These are phyloP conservation scores for Leccinum subtestaceum DNA, from an alignment of 768 basidiomycete species.

Conservation along the genomic window DNA sequence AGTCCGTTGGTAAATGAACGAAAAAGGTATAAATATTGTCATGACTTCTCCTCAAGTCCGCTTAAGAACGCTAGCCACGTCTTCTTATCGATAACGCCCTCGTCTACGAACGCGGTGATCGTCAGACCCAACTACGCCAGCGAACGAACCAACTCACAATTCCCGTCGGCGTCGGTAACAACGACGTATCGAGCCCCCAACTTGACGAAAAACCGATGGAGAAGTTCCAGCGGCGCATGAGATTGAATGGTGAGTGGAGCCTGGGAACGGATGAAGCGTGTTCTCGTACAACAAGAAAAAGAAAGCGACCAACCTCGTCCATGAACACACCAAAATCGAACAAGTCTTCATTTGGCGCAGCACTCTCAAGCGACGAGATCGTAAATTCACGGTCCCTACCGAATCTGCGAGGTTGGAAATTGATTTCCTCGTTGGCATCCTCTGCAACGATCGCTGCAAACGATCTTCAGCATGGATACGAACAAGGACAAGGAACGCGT, in stretches of 20 bases:
- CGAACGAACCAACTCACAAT: conserved; percentile 51
- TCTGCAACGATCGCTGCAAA: conserved; percentile 69
- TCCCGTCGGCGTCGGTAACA: conserved; percentile 76
- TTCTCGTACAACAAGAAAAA: not conserved
- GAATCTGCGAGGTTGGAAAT: conserved; percentile 53
- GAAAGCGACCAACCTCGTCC: conserved; percentile 61
- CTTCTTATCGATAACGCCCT: conserved; percentile 93
- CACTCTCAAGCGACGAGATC: conserved; percentile 53
- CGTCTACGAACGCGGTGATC: conserved; percentile 45
- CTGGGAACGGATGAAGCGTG: conserved; percentile 35
- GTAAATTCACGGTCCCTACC: conserved; percentile 41
- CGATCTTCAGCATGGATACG: not conserved
- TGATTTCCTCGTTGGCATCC: conserved; percentile 61
- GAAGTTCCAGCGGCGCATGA: conserved; percentile 85
- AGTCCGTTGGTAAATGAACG: not conserved
- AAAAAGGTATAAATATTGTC: not conserved
- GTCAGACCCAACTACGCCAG: not conserved
- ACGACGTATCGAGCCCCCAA: conserved; percentile 90
- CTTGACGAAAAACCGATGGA: conserved; percentile 93
- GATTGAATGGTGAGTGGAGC: conserved; percentile 84
- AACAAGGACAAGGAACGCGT: not conserved
- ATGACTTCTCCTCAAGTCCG: conserved; percentile 61
- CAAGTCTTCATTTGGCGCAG: conserved; percentile 41
- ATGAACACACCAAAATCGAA: conserved; percentile 88
- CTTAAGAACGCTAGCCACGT: conserved; percentile 86